Conservation (phyloP, 2,329 filamentous ascomycete species). For the Furcasterigmium sp. region DNA sequence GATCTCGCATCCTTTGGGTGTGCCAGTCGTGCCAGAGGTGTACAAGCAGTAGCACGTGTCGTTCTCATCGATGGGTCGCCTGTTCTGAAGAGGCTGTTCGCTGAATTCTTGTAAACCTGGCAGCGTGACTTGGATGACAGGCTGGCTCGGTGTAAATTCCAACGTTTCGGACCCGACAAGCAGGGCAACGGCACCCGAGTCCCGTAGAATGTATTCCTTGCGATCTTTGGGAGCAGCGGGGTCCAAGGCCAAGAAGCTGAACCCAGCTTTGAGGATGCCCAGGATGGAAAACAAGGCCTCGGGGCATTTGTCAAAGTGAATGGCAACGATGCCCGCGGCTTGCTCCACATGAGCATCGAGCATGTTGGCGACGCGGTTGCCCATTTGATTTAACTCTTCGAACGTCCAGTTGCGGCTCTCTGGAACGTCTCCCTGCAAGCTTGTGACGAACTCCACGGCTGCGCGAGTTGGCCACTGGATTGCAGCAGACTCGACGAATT, state of each 20-base stretch:
- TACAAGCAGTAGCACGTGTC: constrained; percentile 79
- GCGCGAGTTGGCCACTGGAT: constrained; percentile 46
- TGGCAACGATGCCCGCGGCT: constrained; percentile 50
- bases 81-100: neutral
- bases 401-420: constrained; percentile 65
- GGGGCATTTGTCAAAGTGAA: constrained; percentile 81
- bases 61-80: constrained; percentile 25
- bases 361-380: constrained; percentile 56
- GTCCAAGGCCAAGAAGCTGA: constrained; percentile 76
- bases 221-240: constrained; percentile 65
- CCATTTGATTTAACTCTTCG: constrained; percentile 61
- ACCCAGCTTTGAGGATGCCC: constrained; percentile 77
- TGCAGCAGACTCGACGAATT: constrained; percentile 69
- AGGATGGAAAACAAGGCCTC: constrained; percentile 80
- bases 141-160: constrained; percentile 25
- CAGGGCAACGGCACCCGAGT: constrained; percentile 62
- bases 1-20: constrained; percentile 81
- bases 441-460: constrained; percentile 71
- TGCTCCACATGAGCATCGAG: neutral
- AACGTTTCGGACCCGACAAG: constrained; percentile 37
- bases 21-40: constrained; percentile 82
- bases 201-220: constrained; percentile 72
- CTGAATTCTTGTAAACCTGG: constrained; percentile 23
- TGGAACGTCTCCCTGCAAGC: constrained; percentile 40
- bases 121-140: constrained; percentile 21